These are phyloP conservation scores for Piper longum DNA, from an alignment of 164 flowering plant genomes.

Conservation along the genomic window DNA sequence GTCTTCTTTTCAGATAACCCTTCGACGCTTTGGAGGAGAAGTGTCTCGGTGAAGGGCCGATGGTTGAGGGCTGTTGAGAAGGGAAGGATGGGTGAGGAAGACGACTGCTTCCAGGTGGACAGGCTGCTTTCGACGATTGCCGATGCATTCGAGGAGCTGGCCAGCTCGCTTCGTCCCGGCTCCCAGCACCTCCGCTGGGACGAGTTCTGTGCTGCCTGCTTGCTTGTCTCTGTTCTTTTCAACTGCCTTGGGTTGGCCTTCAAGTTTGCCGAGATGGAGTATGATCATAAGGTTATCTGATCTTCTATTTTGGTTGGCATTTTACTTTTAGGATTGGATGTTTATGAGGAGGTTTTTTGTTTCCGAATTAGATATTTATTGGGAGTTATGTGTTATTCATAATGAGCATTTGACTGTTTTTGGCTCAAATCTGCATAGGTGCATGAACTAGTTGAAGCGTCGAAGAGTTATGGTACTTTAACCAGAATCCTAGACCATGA, in stretches of 20 bases:
- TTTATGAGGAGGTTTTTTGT: not conserved
- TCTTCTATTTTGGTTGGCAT: not conserved
- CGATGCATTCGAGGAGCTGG: slow-evolving; percentile 56
- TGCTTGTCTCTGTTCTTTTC: slow-evolving; percentile 59
- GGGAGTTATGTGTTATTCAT: not conserved
- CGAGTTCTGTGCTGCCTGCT: slow-evolving; percentile 49
- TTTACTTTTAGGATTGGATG: not conserved
- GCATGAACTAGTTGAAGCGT: slow-evolving; percentile 46
- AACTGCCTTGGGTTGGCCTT: slow-evolving; percentile 78
- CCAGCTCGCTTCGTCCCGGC: slow-evolving; percentile 6
- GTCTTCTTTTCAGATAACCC: not conserved
- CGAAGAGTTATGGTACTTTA: slow-evolving; percentile 35
- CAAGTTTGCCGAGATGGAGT: slow-evolving; percentile 82
- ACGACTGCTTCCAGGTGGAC: slow-evolving; percentile 1
- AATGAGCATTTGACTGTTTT: not conserved
- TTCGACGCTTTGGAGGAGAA: not conserved
- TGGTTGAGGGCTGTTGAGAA: not conserved
- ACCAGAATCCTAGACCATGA: slow-evolving; percentile 46
- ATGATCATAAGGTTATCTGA: slow-evolving; percentile 55
- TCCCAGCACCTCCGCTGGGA: slow-evolving; percentile 24
- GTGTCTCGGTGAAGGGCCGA: not conserved
- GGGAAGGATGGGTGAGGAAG: slow-evolving; percentile 4
- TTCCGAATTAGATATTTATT: not conserved
- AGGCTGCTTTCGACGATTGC: slow-evolving; percentile 39
- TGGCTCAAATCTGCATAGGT: slow-evolving; percentile 29